These are phyloP conservation scores for Bassia scoparia DNA, from an alignment of 148 eudicot species.

Conservation along the genomic window DNA sequence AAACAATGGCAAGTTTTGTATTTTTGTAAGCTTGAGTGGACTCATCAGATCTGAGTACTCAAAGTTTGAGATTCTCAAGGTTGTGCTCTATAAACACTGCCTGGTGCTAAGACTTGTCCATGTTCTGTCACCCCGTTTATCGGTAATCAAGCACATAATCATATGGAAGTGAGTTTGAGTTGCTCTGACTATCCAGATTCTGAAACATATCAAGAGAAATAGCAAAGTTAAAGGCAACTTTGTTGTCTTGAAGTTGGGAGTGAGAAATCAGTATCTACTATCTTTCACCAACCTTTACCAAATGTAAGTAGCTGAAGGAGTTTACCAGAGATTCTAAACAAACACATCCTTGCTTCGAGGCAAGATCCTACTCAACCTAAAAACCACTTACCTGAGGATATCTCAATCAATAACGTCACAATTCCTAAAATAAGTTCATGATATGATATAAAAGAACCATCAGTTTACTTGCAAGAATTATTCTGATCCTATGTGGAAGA, in stretches of 20 bases:
- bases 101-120: conserved; percentile 43
- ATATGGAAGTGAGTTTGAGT: neutral
- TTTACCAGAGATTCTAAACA: conserved; percentile 43
- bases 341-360: conserved; percentile 43
- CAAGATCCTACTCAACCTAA: conserved; percentile 39
- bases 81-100: conserved; percentile 38
- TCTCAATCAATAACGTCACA: neutral
- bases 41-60: conserved; percentile 29
- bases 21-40: conserved; percentile 32
- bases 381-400: conserved; percentile 27
- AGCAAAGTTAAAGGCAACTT: neutral
- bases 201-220: conserved; percentile 3
- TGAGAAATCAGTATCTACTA: conserved; percentile 17
- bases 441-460: neutral
- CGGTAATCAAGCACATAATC: conserved; percentile 9
- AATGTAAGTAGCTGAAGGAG: conserved; percentile 23
- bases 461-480: neutral
- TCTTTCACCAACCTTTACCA: conserved; percentile 45
- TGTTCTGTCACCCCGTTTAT: conserved; percentile 24
- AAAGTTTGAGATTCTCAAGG: conserved; percentile 49
- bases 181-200: neutral
- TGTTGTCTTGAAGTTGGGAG: conserved; percentile 5
- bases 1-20: conserved; percentile 31
- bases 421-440: neutral
- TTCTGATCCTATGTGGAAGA: neutral